Conservation (phyloP, 1,284 basidiomycete genomes). For the Mycena sp. region DNA sequence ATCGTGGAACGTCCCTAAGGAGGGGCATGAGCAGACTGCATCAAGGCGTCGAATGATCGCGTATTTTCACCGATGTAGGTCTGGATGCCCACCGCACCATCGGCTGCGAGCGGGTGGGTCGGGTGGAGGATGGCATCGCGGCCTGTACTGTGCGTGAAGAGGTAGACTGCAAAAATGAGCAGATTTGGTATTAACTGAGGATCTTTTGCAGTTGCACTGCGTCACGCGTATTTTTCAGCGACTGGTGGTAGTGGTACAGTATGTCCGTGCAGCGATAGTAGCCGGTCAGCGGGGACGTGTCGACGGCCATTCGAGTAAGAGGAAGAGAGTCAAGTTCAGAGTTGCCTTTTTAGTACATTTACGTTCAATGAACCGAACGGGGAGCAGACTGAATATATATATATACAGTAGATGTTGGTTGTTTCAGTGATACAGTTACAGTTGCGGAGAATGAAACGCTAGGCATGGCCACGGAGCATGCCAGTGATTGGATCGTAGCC, state of each 20-base stretch:
- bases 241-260: conserved; percentile 54
- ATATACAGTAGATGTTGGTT: no score
- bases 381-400: background rate
- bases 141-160: conserved; percentile 43
- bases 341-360: background rate
- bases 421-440: no score
- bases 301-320: background rate
- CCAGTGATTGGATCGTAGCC: conserved; percentile 22
- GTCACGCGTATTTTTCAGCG: conserved; percentile 16
- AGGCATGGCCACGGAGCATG: conserved; percentile 1
- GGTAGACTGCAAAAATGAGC: background rate
- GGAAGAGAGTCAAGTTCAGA: background rate
- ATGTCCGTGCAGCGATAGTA: conserved; percentile 85
- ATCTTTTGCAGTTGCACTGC: conserved; percentile 25
- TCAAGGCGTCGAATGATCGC: background rate
- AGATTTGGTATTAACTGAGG: conserved; percentile 16
- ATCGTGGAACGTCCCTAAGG: conserved; percentile 63
- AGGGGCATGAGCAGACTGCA: background rate
- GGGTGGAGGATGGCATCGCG: conserved; percentile 71
- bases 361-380: background rate
- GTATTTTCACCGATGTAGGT: conserved; percentile 70
- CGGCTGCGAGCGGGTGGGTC: conserved; percentile 76
- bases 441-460: background rate
- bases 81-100: conserved; percentile 71
- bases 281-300: conserved; percentile 53